These are phyloP conservation scores for Arabis alpina DNA, from an alignment of 345 rosid species.

Conservation along the genomic window DNA sequence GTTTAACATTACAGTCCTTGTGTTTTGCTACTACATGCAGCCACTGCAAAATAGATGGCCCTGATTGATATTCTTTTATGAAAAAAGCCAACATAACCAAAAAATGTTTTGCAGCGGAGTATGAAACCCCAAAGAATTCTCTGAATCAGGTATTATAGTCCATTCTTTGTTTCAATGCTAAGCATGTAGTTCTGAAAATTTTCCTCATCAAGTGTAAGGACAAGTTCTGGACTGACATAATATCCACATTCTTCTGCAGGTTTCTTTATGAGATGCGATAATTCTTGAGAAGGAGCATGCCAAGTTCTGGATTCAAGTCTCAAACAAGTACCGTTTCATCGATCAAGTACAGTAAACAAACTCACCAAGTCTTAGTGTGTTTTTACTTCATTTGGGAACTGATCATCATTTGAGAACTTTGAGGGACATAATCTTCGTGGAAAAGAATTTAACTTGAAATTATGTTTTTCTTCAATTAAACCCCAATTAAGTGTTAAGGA, in stretches of 20 bases:
- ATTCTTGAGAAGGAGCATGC: constrained; percentile 82
- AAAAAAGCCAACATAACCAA: background rate
- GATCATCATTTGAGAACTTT: too few relatives aligned
- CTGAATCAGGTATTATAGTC: constrained; percentile 76
- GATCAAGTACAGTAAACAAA: constrained; percentile 66
- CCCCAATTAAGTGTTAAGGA: too few relatives aligned
- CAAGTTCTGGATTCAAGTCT: constrained; percentile 69
- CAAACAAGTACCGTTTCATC: constrained; percentile 90
- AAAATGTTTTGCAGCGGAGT: constrained; percentile 72
- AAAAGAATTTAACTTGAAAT: constrained; percentile 80
- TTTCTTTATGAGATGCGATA: constrained; percentile 95
- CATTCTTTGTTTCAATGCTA: background rate
- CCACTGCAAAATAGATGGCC: background rate
- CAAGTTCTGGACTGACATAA: background rate
- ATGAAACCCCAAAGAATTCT: constrained; percentile 74
- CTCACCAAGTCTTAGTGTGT: background rate
- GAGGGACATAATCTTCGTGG: constrained; percentile 88
- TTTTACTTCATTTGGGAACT: constrained; percentile 10
- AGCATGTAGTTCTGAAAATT: background rate
- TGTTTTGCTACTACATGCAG: constrained; percentile 9
- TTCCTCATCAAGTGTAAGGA: background rate
- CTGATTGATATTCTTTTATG: background rate
- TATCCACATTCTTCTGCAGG: constrained; percentile 46
- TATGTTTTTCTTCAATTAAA: too few relatives aligned
- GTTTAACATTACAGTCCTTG: constrained; percentile 43